A percentile compares a stretch with the other conserved stretches of the same genome.
Conservation (phyloP, 75 land plant species). For the Selaginella tamariscina region DNA sequence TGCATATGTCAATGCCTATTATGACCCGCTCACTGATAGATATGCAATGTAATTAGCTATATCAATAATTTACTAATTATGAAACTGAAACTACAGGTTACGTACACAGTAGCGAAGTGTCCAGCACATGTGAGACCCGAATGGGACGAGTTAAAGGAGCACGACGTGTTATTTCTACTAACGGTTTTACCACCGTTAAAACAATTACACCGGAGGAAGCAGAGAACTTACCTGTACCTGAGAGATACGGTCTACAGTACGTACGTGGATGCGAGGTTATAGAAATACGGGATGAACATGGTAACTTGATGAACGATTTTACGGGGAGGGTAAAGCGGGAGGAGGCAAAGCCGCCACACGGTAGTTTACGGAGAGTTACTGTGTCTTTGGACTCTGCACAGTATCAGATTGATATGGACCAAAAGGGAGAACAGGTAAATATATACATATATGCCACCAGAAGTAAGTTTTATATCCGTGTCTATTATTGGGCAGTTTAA, state of each 20-base stretch:
- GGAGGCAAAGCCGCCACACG: slow-evolving; percentile 97
- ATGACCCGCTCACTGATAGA: too few relatives aligned
- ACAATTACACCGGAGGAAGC: slow-evolving; percentile 57
- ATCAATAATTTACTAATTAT: too few relatives aligned
- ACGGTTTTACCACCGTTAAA: slow-evolving; percentile 78
- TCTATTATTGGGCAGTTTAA: too few relatives aligned
- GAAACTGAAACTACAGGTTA: too few relatives aligned
- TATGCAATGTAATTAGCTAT: too few relatives aligned
- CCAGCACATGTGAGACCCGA: slow-evolving; percentile 67
- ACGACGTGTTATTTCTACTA: slow-evolving; percentile 89
- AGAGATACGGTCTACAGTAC: slow-evolving; percentile 74
- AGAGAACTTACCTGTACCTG: slow-evolving; percentile 60
- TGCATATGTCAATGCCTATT: too few relatives aligned
- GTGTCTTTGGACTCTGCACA: slow-evolving; percentile 90
- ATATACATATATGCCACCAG: too few relatives aligned
- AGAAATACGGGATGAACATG: slow-evolving; percentile 89
- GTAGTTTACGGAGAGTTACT: slow-evolving; percentile 73
- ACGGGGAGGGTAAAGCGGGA: slow-evolving; percentile 88
- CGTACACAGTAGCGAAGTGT: slow-evolving; percentile 57
- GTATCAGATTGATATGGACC: slow-evolving; percentile 80
- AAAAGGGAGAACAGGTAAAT: slow-evolving; percentile 57
- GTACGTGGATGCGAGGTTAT: slow-evolving; percentile 98
- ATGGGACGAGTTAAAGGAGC: slow-evolving; percentile 96
- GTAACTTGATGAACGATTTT: slow-evolving; percentile 92
- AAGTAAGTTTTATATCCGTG: too few relatives aligned